Evolutionary conservation across 148 eudicot genomes (phyloP).

Genomic region (Camellia granthamiana): DNA sequence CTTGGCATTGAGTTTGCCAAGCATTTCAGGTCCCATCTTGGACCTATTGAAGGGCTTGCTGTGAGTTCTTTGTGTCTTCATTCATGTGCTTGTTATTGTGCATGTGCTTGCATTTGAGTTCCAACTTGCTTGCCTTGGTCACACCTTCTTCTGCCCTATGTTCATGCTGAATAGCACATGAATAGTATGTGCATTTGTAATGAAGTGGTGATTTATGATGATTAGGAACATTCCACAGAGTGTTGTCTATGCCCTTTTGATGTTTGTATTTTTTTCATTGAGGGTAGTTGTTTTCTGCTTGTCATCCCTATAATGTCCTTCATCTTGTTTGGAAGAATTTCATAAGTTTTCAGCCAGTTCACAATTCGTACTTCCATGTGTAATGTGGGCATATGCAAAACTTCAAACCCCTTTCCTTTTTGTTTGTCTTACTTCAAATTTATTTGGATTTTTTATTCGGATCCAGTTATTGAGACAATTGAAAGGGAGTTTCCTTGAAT

Average conservation of each 20-base stretch:
- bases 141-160: background rate
- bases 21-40: slow-evolving; percentile 95
- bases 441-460: no score
- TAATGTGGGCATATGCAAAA: background rate
- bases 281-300: slow-evolving; percentile 2
- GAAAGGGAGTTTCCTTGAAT: no score
- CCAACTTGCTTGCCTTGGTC: background rate
- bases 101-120: slow-evolving; percentile 14
- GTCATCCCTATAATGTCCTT: background rate
- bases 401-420: background rate
- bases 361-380: background rate
- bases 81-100: background rate
- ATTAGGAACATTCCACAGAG: background rate
- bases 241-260: background rate
- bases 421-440: background rate
- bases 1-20: slow-evolving; percentile 95
- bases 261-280: slow-evolving; percentile 3
- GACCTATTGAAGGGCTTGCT: slow-evolving; percentile 93
- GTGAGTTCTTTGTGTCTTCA: slow-evolving; percentile 51
- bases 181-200: background rate
- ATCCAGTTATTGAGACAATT: no score
- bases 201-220: background rate
- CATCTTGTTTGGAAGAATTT: background rate
- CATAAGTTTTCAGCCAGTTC: background rate
- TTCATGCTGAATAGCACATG: background rate